These are phyloP conservation scores for Malus hybrid DNA, from an alignment of 331 rosid species.

Conservation along the genomic window DNA sequence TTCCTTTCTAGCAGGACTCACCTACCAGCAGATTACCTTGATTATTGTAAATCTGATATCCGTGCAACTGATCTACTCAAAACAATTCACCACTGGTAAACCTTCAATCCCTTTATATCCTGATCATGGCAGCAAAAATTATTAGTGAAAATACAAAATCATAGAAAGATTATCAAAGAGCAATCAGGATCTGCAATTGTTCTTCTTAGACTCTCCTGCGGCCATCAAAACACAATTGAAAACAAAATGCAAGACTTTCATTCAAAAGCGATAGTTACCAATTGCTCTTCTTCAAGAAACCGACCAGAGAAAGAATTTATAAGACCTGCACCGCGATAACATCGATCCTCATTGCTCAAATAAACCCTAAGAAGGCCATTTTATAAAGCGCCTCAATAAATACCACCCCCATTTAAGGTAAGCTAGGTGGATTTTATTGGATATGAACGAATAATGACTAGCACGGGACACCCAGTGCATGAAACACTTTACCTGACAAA, in stretches of 20 bases:
- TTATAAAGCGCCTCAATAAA: background rate
- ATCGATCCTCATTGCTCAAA: background rate
- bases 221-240: background rate
- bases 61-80: background rate
- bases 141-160: background rate
- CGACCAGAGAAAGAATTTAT: background rate
- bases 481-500: background rate
- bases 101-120: background rate
- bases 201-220: background rate
- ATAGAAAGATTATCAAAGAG: background rate
- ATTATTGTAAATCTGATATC: background rate
- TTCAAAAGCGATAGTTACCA: background rate
- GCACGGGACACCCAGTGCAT: background rate
- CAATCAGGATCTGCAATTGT: background rate
- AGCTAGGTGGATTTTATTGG: constrained; percentile 9
- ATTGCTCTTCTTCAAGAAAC: background rate
- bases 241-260: background rate
- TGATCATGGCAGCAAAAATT: background rate
- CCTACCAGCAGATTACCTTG: background rate
- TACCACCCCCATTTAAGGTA: constrained; percentile 16
- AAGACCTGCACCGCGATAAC: background rate
- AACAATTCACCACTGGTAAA: background rate
- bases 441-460: background rate
- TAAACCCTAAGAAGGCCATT: constrained; percentile 4
- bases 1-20: background rate